Evolutionary conservation across 257 asterid genomes (phyloP).

Genomic region (Verbascum thapsus): DNA sequence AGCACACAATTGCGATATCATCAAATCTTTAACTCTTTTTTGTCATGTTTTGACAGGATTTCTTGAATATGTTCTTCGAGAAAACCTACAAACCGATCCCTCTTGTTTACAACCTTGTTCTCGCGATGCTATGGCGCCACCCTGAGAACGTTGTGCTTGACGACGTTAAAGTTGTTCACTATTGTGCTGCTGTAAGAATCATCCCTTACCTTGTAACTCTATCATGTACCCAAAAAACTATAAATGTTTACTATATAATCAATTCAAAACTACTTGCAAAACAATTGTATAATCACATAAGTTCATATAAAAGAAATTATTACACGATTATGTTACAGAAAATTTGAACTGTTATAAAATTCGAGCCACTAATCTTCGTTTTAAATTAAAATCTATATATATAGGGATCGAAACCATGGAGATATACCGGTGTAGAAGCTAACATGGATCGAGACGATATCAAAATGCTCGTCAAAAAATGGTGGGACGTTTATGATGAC

Average conservation of each 20-base stretch:
- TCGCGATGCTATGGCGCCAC: conserved; percentile 72
- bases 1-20: too few species aligned
- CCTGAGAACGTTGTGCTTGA: conserved; percentile 58
- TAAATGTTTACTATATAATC: too few species aligned
- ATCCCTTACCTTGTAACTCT: not conserved
- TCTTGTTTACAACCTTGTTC: conserved; percentile 49
- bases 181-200: conserved; percentile 54
- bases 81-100: conserved; percentile 55
- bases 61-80: conserved; percentile 64
- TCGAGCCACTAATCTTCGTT: not conserved
- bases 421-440: conserved; percentile 58
- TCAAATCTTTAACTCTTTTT: conserved; percentile 9
- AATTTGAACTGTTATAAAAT: too few species aligned
- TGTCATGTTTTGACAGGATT: conserved; percentile 42
- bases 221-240: not conserved
- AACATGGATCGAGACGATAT: conserved; percentile 74
- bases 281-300: too few species aligned
- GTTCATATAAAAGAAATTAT: too few species aligned
- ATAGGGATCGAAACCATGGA: conserved; percentile 72
- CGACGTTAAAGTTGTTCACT: conserved; percentile 58
- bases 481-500: conserved; percentile 69
- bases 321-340: too few species aligned
- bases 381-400: too few species aligned
- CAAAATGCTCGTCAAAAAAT: conserved; percentile 57
- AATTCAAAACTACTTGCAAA: too few species aligned